Base-by-base conservation (phyloP, 805 yeast genomes). In the Candida patagonica region DNA sequence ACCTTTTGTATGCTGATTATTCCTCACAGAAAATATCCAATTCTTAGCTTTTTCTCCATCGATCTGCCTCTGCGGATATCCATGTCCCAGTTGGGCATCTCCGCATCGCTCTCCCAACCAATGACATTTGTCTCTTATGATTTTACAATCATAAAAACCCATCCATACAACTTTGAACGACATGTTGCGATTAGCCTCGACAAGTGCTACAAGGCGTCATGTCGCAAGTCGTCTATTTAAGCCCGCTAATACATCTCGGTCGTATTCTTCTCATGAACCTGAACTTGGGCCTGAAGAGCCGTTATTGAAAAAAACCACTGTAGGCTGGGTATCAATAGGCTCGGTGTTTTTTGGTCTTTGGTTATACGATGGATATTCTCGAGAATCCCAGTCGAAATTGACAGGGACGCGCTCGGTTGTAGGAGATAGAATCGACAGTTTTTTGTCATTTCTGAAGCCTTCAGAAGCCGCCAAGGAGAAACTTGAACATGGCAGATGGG, bases 271-370 rank as follows among this genome's bases (percentile, higher is more conserved):
- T 23, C 37, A 33, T 23, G 37, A 25, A 9, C 43, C 35, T 22
- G 46, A 38, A 8, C 41, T 43, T 22, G 51, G 51, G 15, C 49
- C 51, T 22, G 49, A 41, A 32, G 48, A 44, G 30, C 42, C 29
- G 21, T 17, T 40, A 5, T 27, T 40, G 5, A 24, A 29, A 9
- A 25, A n/a, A 27, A 13, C 33, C 17, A 40, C 37, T n/a, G 22
- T 34, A 21, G 37, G 35, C 7, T 40, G 42, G 38, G 42, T 26
- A 21, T 3, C 35, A 5, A 25, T 35, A 17, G 35, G 39, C 8
- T 13, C 37, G 6, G 6, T 27, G 20, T 47, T 48, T 33, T 26
- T 46, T 17, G 52, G 48, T 15, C 41, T 44, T 17, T 22, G 47
- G 16, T 41, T 42, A 35, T 47, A 48, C 41, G 54, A 50, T 42